A percentile compares a stretch with the other conserved stretches of the same genome.
These are phyloP conservation scores for Gloeopeniophorella convolvens DNA, from an alignment of 768 basidiomycete genomes.

Conservation along the genomic window DNA sequence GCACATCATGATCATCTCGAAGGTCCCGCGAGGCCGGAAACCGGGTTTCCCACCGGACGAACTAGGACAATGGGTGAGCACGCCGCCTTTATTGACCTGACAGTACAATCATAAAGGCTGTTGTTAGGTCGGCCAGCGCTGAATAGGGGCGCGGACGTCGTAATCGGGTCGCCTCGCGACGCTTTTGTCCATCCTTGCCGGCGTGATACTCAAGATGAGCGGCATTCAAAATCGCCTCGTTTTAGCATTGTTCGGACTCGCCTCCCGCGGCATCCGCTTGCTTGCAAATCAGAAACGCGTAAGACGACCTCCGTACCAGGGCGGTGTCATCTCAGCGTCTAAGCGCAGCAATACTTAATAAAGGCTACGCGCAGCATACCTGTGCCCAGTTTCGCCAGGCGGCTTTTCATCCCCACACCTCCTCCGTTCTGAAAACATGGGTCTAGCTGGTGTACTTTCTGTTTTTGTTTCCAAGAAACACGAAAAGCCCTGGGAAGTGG, in stretches of 20 bases:
- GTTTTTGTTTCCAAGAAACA: conserved; percentile 44
- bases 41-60: too few species aligned
- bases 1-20: too few species aligned
- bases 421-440: conserved; percentile 15
- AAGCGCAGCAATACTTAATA: conserved; percentile 6
- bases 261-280: background rate
- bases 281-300: conserved; percentile 2
- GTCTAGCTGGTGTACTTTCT: conserved; percentile 21
- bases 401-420: background rate
- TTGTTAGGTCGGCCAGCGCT: background rate
- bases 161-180: conserved; percentile 13
- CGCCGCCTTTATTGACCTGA: background rate
- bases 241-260: background rate
- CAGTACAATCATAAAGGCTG: background rate
- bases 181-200: background rate
- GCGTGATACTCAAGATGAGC: too few species aligned
- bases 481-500: conserved; percentile 72
- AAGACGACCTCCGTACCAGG: background rate
- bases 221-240: too few species aligned
- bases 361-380: background rate
- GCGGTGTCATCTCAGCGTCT: conserved; percentile 18
- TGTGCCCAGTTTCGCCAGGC: background rate
- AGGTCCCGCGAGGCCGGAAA: too few species aligned
- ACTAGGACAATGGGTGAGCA: background rate
- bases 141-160: background rate